These are phyloP conservation scores for Trichoderma brevicompactum DNA, from an alignment of 2,329 filamentous ascomycete genomes.

Conservation along the genomic window DNA sequence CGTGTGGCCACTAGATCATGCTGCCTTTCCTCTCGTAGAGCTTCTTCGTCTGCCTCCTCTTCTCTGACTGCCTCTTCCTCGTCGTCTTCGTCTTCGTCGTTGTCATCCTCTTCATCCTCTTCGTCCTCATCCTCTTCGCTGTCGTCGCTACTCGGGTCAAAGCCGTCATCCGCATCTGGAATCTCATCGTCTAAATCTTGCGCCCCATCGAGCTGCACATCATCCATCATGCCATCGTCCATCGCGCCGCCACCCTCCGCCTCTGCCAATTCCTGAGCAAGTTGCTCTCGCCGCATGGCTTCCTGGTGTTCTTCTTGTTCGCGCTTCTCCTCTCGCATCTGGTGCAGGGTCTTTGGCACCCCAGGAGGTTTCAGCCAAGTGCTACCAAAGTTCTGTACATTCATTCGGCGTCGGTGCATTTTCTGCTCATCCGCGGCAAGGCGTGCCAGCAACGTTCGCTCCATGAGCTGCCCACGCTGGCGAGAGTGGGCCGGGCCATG, in stretches of 20 bases:
- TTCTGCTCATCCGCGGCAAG: conserved; percentile 77
- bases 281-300: conserved; percentile 69
- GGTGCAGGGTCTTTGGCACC: conserved; percentile 84
- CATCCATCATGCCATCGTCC: conserved; percentile 56
- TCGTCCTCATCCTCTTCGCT: conserved; percentile 49
- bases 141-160: conserved; percentile 53
- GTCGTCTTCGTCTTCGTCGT: conserved; percentile 48
- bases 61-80: conserved; percentile 49
- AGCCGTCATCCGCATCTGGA: conserved; percentile 65
- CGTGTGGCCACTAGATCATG: conserved; percentile 55
- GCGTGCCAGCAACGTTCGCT: conserved; percentile 67
- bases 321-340: conserved; percentile 84
- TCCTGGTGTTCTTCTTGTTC: conserved; percentile 87
- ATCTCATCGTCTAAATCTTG: conserved; percentile 74
- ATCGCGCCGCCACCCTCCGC: conserved; percentile 50
- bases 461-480: conserved; percentile 51
- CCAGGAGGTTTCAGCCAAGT: conserved; percentile 91
- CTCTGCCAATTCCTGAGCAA: conserved; percentile 75
- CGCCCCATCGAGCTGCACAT: conserved; percentile 59
- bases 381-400: conserved; percentile 85
- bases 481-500: conserved; percentile 43
- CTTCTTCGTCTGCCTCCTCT: conserved; percentile 47
- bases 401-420: conserved; percentile 74
- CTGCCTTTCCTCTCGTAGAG: conserved; percentile 49
- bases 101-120: conserved; percentile 47